Base-by-base conservation (phyloP, 164 flowering plant genomes). In the Magnolia sinica region DNA sequence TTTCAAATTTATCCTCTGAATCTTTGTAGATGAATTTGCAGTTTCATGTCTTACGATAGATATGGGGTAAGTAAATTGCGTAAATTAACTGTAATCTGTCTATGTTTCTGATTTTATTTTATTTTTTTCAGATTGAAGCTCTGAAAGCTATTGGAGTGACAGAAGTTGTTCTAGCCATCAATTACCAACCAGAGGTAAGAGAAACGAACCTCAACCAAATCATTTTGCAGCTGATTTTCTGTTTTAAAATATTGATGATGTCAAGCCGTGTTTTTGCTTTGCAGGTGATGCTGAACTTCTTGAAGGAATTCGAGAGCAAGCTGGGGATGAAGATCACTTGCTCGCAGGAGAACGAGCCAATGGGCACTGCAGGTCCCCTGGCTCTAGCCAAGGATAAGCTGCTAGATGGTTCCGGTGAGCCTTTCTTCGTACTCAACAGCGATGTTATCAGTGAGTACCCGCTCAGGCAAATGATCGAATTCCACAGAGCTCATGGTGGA, bases 371-470 rank as follows among this genome's bases (percentile, higher is more conserved):
- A 16, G 99, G 99, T 75, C 99, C 97, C 70, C 84, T 96, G 79
- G 99, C 99, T 75, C 77, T 96, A 80, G 99, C 99, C 10, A 90
- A 97, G 84, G 97, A 94, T 78, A 94, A 91, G 75, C 90, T 94
- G 75, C 66, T 87, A 14, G 99, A 94, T 81, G 92, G 78, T 8
- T 91, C 98, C 72, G 96, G 96, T 24, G 92, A 90, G 78, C 99
- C 99, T 11, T 92, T 96, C 80, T 96, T 96, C 78, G 97, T 94
- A 77, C 97, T 96, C 79, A 96, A 96, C 86, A 96, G 99, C 79
- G 99, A 94, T 84, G 99, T 94, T 77, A 96, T 96, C 78, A 88
- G 99, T 83, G 99, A 96, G 74, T 96, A 92, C 77, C 99, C 99
- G 9, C 86, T 96, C 76, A 83, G 89, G 76, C 86, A 92, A 84